phyloP scores from a whole-genome alignment of 495 filamentous ascomycete genomes.

The Aspergillus funiculosus region DNA sequence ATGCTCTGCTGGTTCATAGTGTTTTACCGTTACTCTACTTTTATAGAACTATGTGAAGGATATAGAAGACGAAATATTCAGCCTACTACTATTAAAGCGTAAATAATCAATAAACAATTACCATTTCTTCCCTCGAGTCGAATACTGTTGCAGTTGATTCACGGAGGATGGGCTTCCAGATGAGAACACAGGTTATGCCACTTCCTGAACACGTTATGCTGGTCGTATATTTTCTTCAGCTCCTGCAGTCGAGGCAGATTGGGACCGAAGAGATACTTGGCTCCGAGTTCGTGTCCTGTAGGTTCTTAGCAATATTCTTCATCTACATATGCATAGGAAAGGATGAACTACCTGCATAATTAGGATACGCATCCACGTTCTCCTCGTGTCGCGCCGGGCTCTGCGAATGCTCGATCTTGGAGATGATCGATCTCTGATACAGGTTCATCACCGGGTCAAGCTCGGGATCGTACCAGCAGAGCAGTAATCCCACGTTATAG shows the following conservation, averaged over 20 bases:
- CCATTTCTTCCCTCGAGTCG: no score
- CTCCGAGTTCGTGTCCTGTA: conserved; percentile 23
- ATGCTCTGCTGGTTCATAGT: no score
- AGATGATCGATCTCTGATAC: background rate
- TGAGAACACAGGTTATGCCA: conserved; percentile 13
- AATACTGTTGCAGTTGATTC: no score
- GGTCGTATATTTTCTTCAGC: conserved; percentile 43
- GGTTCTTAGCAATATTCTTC: conserved; percentile 21
- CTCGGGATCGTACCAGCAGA: conserved; percentile 17
- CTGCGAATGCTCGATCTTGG: background rate
- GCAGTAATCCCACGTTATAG: conserved; percentile 27
- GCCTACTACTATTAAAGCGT: no score
- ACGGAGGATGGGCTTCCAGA: no score
- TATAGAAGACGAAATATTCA: no score
- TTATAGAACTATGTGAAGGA: no score
- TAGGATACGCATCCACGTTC: conserved; percentile 27
- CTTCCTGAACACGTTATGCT: conserved; percentile 38
- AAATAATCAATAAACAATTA: no score
- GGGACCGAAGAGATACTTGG: conserved; percentile 32
- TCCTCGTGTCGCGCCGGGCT: background rate
- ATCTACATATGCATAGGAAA: conserved; percentile 15
- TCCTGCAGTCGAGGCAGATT: conserved; percentile 31
- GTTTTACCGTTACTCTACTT: no score
- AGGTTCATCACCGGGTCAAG: conserved; percentile 1
- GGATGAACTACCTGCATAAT: conserved; percentile 11